These are phyloP conservation scores for Claviceps quebecensis DNA, from an alignment of 2,329 filamentous ascomycete genomes.

Conservation along the genomic window DNA sequence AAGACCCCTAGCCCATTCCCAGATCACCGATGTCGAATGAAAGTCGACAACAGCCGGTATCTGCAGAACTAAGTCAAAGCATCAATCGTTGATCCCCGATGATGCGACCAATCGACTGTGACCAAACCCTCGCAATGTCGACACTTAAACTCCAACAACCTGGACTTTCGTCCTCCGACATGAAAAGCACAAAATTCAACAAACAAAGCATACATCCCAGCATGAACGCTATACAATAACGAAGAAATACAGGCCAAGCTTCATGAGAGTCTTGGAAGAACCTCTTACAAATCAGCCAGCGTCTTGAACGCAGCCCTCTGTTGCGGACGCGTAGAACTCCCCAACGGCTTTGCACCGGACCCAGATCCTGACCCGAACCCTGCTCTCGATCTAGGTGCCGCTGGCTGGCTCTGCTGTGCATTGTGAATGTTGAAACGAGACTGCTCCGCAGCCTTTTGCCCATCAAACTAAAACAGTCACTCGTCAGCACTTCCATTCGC, in stretches of 20 bases:
- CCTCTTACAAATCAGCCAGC: slow-evolving; percentile 32
- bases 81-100: background rate
- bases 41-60: too few species aligned
- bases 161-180: background rate
- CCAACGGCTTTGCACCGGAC: slow-evolving; percentile 7
- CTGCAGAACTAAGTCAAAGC: background rate
- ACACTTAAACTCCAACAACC: background rate
- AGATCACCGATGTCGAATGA: too few species aligned
- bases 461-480: slow-evolving; percentile 34
- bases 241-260: background rate
- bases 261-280: too few species aligned
- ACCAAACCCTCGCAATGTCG: background rate
- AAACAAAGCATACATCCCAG: background rate
- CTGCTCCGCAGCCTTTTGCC: slow-evolving; percentile 45
- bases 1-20: too few species aligned
- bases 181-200: background rate
- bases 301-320: slow-evolving; percentile 33
- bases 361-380: background rate
- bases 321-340: slow-evolving; percentile 12
- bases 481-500: slow-evolving; percentile 12
- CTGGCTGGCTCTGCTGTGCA: slow-evolving; percentile 5
- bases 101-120: background rate
- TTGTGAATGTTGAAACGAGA: slow-evolving; percentile 44
- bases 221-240: background rate
- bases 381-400: slow-evolving; percentile 2